These are phyloP conservation scores for Petrea volubilis DNA, from an alignment of 257 asterid species.

Conservation along the genomic window DNA sequence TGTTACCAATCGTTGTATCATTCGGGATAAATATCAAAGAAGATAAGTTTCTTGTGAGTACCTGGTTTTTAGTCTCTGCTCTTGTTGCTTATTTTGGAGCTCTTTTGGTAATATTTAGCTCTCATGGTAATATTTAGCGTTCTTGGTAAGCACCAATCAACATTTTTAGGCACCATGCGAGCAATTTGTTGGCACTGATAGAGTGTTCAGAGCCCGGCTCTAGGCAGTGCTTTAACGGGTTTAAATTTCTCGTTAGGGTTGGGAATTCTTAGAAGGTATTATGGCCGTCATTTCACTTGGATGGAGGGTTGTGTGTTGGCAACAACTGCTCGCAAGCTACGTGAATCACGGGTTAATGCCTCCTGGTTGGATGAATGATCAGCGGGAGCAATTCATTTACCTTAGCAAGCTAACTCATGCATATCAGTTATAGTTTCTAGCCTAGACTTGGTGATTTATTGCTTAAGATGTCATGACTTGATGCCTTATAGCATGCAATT, in stretches of 20 bases:
- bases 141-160: neutral
- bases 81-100: neutral
- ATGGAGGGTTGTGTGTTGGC: neutral
- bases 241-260: neutral
- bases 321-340: neutral
- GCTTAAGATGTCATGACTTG: neutral
- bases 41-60: no score
- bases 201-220: neutral
- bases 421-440: neutral
- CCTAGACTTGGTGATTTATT: neutral
- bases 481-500: neutral
- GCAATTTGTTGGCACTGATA: neutral
- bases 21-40: no score
- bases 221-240: neutral
- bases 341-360: neutral
- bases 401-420: neutral
- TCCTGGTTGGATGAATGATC: neutral
- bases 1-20: neutral
- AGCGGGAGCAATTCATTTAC: neutral
- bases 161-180: neutral
- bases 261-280: neutral
- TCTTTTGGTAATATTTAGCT: neutral
- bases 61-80: neutral
- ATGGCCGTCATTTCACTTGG: no score
- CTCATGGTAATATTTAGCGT: neutral